Evolutionary conservation across 352 stramenopile genomes (phyloP).

Genomic region (Globisporangium spinosum): DNA sequence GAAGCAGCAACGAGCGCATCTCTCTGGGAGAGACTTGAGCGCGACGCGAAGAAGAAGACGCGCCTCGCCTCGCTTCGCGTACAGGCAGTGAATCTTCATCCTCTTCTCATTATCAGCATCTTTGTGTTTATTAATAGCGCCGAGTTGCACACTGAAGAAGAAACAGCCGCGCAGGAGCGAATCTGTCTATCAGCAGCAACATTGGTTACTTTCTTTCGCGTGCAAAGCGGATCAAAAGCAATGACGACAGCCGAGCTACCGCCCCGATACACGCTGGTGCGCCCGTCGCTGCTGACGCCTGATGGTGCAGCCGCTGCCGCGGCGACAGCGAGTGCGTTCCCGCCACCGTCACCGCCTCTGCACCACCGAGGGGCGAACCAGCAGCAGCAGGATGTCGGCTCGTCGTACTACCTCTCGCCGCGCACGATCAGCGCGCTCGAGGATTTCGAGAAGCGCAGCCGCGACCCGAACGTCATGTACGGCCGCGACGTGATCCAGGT

Average conservation of each 20-base stretch:
- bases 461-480: conserved; percentile 47
- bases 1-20: neutral
- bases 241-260: conserved; percentile 17
- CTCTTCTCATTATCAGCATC: neutral
- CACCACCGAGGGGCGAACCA: conserved; percentile 11
- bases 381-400: conserved; percentile 6
- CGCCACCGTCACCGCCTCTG: conserved; percentile 22
- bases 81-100: neutral
- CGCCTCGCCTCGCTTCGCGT: too few relatives aligned
- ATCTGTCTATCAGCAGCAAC: neutral
- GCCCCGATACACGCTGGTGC: conserved; percentile 17
- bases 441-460: conserved; percentile 19
- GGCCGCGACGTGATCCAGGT: conserved; percentile 76
- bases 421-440: conserved; percentile 29
- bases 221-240: neutral
- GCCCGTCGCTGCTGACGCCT: conserved; percentile 14
- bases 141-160: neutral
- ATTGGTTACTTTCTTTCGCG: neutral
- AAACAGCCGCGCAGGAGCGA: neutral
- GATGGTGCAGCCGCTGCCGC: conserved; percentile 7
- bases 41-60: neutral
- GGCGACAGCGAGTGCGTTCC: conserved; percentile 18
- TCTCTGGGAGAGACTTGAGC: neutral
- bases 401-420: conserved; percentile 23
- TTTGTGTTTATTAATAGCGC: neutral